These are phyloP conservation scores for Phytopythium cucurbitacearum DNA, from an alignment of 352 stramenopile genomes.

Conservation along the genomic window DNA sequence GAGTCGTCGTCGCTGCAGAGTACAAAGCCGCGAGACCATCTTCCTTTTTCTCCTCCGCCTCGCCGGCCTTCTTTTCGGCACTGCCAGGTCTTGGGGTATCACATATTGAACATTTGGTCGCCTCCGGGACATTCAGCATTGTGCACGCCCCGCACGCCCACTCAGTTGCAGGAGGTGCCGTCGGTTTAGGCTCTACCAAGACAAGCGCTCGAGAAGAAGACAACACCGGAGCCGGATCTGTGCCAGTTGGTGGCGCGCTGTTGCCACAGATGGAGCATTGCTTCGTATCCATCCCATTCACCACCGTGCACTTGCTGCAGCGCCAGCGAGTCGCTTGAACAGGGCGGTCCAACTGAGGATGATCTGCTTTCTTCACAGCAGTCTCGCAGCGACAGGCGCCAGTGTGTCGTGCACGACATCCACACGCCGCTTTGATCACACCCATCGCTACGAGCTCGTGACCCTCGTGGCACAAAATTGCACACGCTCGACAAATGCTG, in stretches of 20 bases:
- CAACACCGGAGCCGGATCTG: conserved; percentile 7
- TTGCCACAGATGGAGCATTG: conserved; percentile 70
- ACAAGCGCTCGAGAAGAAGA: conserved; percentile 51
- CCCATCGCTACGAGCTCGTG: conserved; percentile 81
- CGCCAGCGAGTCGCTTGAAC: conserved; percentile 59
- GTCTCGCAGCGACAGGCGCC: conserved; percentile 50
- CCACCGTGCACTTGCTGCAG: conserved; percentile 79
- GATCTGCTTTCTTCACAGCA: conserved; percentile 31
- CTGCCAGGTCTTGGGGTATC: conserved; percentile 38
- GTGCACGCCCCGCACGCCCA: conserved; percentile 80
- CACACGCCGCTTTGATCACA: conserved; percentile 60
- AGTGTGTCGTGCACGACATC: conserved; percentile 50
- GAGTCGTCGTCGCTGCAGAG: conserved; percentile 33
- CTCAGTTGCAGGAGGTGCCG: conserved; percentile 16
- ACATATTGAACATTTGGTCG: conserved; percentile 73
- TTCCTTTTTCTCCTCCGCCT: conserved; percentile 19
- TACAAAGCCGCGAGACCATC: conserved; percentile 68
- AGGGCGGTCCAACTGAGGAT: conserved; percentile 25
- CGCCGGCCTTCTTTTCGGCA: conserved; percentile 11
- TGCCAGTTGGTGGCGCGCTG: conserved; percentile 11
- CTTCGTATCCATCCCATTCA: conserved; percentile 52
- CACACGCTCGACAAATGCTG: conserved; percentile 62
- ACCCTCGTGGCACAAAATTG: conserved; percentile 71
- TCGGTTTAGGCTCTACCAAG: conserved; percentile 20
- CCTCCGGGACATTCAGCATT: conserved; percentile 55